Conservation (phyloP, 2,329 filamentous ascomycete species). For the Thielaviopsis ethacetica region DNA sequence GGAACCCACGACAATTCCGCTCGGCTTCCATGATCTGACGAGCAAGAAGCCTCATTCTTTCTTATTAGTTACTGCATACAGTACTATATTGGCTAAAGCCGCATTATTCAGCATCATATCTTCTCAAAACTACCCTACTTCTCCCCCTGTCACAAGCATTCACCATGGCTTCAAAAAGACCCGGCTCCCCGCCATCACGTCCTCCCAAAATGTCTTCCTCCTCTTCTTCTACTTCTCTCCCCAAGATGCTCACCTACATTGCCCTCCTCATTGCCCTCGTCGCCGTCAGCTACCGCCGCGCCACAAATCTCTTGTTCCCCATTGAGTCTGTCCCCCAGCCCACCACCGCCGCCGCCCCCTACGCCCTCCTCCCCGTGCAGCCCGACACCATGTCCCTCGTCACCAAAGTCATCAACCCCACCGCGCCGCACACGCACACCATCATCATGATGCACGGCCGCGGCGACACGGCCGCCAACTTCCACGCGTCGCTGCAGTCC, state of each 20-base stretch:
- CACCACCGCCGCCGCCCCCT: neutral
- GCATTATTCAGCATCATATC: neutral
- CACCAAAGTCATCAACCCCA: neutral
- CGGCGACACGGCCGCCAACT: constrained; percentile 22
- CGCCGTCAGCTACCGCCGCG: neutral
- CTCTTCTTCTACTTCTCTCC: neutral
- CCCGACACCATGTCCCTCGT: neutral
- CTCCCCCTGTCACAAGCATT: no score
- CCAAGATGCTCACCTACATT: neutral
- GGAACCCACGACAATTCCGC: neutral
- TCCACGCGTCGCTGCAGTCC: constrained; percentile 21
- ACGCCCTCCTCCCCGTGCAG: neutral
- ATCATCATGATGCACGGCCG: constrained; percentile 30
- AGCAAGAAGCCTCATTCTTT: no score
- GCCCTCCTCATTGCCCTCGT: neutral
- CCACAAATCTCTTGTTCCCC: neutral
- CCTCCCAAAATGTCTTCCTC: neutral
- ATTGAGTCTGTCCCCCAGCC: neutral
- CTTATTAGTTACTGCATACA: no score
- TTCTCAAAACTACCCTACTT: neutral
- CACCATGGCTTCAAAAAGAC: neutral
- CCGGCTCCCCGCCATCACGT: neutral
- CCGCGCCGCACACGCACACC: constrained; percentile 23
- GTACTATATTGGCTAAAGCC: no score
- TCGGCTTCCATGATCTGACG: neutral